Conservation (phyloP, 164 flowering plant genomes). For the Euptelea pleiosperma region DNA sequence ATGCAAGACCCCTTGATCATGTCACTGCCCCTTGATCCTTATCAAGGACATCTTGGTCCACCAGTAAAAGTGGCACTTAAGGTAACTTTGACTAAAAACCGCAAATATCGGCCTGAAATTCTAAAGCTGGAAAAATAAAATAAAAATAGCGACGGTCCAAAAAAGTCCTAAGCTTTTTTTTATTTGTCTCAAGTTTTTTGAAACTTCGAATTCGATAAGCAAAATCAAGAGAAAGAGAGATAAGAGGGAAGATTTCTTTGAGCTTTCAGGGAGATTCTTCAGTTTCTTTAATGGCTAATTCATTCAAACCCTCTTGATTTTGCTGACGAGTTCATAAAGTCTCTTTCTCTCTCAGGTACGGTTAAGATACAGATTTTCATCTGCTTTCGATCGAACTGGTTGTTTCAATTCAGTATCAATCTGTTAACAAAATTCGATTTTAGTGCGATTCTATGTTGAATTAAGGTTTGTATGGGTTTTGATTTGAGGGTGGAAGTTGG, state of each 20-base stretch:
- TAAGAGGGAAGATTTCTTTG: background rate
- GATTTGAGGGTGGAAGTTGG: background rate
- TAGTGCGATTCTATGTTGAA: background rate
- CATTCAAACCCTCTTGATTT: conserved; percentile 3
- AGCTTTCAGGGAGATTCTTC: background rate
- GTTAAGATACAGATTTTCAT: background rate
- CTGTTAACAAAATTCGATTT: background rate
- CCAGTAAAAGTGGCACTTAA: too few relatives aligned
- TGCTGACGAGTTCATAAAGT: background rate
- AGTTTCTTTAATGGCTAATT: conserved; percentile 1
- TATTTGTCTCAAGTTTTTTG: too few relatives aligned
- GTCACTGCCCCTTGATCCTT: too few relatives aligned
- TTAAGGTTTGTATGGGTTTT: background rate
- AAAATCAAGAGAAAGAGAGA: too few relatives aligned
- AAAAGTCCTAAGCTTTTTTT: too few relatives aligned
- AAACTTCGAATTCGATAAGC: too few relatives aligned
- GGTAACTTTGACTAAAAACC: too few relatives aligned
- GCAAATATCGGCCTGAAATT: too few relatives aligned
- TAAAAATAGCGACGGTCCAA: too few relatives aligned
- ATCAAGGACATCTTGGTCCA: too few relatives aligned
- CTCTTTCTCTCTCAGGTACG: conserved; percentile 10
- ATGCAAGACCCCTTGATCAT: too few relatives aligned
- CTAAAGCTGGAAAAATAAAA: too few relatives aligned
- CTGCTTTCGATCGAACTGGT: conserved; percentile 7
- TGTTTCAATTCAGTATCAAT: background rate